Base-by-base conservation (phyloP, 2,329 filamentous ascomycete genomes). In the Phialophora chinensis region DNA sequence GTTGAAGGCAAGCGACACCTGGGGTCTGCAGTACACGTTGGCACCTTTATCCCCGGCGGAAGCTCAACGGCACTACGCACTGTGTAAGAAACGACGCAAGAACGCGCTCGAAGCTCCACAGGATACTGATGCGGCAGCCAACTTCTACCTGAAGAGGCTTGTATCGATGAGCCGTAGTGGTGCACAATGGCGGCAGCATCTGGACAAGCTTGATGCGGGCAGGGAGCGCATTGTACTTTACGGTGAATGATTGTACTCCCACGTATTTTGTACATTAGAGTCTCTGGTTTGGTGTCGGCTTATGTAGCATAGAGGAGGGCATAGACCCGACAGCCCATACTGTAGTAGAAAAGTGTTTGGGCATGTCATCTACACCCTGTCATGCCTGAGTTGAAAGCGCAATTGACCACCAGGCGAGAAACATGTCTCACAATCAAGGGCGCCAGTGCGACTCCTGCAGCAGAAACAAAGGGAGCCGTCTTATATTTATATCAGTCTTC, bases 21-120 rank as follows among this genome's bases (percentile, higher is more conserved):
- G 93, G 93, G 77, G 80, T 0, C 81, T 97, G n/a, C 87, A 95
- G 72, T 97, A 96, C 77, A 84, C 88, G 42, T 79, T 97, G 56
- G 84, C 85, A 54, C 90, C 93, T 70, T 80, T 93, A 1, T 60
- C 77, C 0, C 69, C 77, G 2, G 50, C 69, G 0, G 79, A 81
- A 10, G 86, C 85, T 1, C 77, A 76, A 66, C 77, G 63, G 0
- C 76, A 90, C 27, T 92, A 92, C 75, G 50, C 74, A 1, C 79
- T 83, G 59, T 81, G 87, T 65, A 86, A 87, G 75, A 76, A 73
- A 3, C 83, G 90, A 17, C 85, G 91, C 12, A 79, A 77, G 54
- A 80, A 80, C 33, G 77, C 79, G 0, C 75, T 87, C 42, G 69
- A 73, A 20, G 59, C 63, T 12, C 63, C 66, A 11, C 61, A 69